Base-by-base conservation (phyloP, 176 grass and related monocot genomes). In the Ensete glaucum region DNA sequence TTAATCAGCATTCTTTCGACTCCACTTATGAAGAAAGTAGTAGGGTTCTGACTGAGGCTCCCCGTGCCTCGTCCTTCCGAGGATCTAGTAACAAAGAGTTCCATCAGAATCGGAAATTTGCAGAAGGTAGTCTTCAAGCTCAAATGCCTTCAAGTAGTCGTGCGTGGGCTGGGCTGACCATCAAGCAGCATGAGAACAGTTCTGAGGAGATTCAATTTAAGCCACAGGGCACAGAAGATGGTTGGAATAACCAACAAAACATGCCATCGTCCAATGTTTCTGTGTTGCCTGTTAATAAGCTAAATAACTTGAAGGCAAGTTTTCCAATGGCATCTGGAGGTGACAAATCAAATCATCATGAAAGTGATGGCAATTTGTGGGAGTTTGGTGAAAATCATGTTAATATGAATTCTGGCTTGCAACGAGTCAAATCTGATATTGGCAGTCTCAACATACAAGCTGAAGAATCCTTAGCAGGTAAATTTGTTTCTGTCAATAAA, bases 211-310 rank as follows among this genome's bases (percentile, higher is more conserved):
- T 16, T 26, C 58, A 70, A 15, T 59, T 50, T 53, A 58, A 70
- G 13, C 29, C 48, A n/a, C 78, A 80, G 16, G 50, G 12, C 23
- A 54, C 53, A 16, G 68, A 71, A 22, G 56, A 20, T 64, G 54
- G 50, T 62, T 80, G 69, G 69, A 53, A 27, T 64, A 48, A 25
- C 15, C 78, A 60, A 24, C 49, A 80, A 34, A 64, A 80, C 15
- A 51, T 73, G 55, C 20, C 55, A 8, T 53, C 29, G 14, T 50
- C 54, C 50, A 26, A 22, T 63, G 48, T 64, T 27, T 16, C 57
- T 16, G 34, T 49, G 53, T n/a, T 53, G 58, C 55, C 69, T 24
- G 25, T 50, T 73, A 52, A 73, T 52, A 80, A 51, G 54, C 15
- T 51, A n/a, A 29, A 14, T 73, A 49, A 49, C 2, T 62, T 57